phyloP scores from a whole-genome alignment of 2,329 filamentous ascomycete genomes.

The Alternaria metachromatica region DNA sequence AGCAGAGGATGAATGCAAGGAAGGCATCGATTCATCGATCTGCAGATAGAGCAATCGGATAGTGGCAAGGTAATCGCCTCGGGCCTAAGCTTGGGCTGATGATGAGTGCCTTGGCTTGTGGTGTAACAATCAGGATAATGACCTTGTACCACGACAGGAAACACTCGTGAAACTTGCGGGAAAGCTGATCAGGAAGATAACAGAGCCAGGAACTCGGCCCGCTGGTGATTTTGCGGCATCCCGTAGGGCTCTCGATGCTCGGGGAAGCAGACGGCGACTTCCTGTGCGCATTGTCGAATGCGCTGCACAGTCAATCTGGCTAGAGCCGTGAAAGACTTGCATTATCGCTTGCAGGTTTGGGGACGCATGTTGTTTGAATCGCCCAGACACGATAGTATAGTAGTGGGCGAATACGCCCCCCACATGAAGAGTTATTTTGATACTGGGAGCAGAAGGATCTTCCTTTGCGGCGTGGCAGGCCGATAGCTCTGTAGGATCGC shows the following conservation, averaged over 20 bases:
- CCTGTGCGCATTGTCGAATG: not conserved
- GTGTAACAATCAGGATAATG: conserved; percentile 6
- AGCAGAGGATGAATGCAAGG: not conserved
- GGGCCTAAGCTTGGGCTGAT: not conserved
- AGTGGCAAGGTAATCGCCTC: not conserved
- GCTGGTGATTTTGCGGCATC: conserved; percentile 1
- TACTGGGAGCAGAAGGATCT: not conserved
- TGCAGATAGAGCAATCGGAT: conserved; percentile 5
- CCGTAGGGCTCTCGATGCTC: not conserved
- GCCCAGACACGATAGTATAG: not conserved
- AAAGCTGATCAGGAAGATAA: not conserved
- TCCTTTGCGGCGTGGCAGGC: conserved; percentile 1
- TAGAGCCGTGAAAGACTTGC: not conserved
- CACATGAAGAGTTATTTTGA: conserved; percentile 2
- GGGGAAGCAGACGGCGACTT: not conserved
- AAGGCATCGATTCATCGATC: not conserved
- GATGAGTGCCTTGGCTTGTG: not conserved
- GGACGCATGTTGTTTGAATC: not conserved
- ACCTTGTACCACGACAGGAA: conserved; percentile 10
- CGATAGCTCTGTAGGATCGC: conserved; percentile 3
- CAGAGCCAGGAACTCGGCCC: not conserved
- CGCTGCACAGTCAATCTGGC: not conserved
- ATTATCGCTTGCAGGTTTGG: not conserved
- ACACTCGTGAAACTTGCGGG: conserved; percentile 12
- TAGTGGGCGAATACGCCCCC: not conserved